A percentile compares a stretch with the other conserved stretches of the same genome.
phyloP scores from a whole-genome alignment of 2,329 filamentous ascomycete species.

The Epichloe hybrida region DNA sequence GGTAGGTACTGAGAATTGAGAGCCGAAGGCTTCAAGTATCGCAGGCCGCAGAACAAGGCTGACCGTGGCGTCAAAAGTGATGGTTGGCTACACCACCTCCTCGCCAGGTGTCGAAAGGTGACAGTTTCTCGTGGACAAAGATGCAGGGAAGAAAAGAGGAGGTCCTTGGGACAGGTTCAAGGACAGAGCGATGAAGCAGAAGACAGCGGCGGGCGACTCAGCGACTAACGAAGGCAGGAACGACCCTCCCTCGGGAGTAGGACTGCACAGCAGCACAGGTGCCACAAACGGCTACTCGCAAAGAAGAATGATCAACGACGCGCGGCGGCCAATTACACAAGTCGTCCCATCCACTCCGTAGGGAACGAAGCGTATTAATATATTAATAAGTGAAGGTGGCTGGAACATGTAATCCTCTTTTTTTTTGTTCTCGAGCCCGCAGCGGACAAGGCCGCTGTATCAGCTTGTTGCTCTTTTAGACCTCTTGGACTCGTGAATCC shows the following conservation, averaged over 20 bases:
- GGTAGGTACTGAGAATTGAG: neutral
- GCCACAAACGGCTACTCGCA: neutral
- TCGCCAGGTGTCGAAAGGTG: neutral
- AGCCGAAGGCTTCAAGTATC: neutral
- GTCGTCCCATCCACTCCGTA: neutral
- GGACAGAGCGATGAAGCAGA: neutral
- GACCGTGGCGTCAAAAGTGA: neutral
- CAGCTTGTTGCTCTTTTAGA: too few relatives aligned
- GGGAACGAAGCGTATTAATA: neutral
- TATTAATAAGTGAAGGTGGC: neutral
- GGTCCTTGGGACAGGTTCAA: too few relatives aligned
- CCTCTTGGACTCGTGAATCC: too few relatives aligned
- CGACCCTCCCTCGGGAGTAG: neutral
- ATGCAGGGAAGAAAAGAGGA: too few relatives aligned
- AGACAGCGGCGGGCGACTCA: neutral
- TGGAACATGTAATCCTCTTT: too few relatives aligned
- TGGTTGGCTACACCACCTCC: neutral
- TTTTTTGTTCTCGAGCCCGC: too few relatives aligned
- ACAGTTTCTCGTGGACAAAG: neutral
- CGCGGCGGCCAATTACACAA: neutral
- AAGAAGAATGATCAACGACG: neutral
- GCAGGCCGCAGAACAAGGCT: neutral
- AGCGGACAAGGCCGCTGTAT: too few relatives aligned
- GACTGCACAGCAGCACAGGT: neutral
- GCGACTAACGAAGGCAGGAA: neutral